A percentile compares a stretch with the other conserved stretches of the same genome.
phyloP scores from a whole-genome alignment of 192 early-diverging fungal species.

The Entomortierella lignicola region DNA sequence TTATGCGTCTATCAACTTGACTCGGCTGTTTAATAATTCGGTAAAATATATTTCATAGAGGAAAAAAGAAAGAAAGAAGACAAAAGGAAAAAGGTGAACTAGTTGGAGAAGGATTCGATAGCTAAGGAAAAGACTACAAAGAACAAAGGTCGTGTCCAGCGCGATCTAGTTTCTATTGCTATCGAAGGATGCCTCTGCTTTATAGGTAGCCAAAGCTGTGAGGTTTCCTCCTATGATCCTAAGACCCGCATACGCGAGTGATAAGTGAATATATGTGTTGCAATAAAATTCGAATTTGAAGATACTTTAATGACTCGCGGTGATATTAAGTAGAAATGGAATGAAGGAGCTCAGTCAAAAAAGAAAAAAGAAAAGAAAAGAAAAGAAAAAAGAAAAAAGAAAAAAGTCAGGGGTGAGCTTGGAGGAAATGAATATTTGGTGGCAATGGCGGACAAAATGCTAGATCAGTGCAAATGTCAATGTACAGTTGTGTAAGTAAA shows the following conservation, averaged over 20 bases:
- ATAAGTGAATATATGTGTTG: background rate
- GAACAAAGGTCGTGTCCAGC: background rate
- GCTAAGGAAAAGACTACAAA: background rate
- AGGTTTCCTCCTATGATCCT: constrained; percentile 7
- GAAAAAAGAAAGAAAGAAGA: background rate
- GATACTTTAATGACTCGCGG: background rate
- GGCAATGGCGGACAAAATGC: too few species aligned
- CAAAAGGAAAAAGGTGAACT: background rate
- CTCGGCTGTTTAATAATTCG: background rate
- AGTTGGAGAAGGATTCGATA: background rate
- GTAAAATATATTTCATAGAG: background rate
- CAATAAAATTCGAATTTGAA: background rate
- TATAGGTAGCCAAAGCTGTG: constrained; percentile 19
- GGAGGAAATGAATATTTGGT: background rate
- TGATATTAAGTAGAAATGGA: too few species aligned
- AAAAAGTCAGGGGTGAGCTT: background rate
- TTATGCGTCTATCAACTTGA: background rate
- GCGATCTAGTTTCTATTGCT: background rate
- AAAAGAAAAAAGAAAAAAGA: constrained; percentile 4
- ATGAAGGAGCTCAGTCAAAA: background rate
- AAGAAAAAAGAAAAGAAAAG: background rate
- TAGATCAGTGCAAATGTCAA: too few species aligned
- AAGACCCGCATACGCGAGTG: background rate
- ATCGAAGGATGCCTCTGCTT: constrained; percentile 8
- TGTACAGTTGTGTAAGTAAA: too few species aligned